Base-by-base conservation (phyloP, 2,329 filamentous ascomycete species). In the Xylariaceae sp. region DNA sequence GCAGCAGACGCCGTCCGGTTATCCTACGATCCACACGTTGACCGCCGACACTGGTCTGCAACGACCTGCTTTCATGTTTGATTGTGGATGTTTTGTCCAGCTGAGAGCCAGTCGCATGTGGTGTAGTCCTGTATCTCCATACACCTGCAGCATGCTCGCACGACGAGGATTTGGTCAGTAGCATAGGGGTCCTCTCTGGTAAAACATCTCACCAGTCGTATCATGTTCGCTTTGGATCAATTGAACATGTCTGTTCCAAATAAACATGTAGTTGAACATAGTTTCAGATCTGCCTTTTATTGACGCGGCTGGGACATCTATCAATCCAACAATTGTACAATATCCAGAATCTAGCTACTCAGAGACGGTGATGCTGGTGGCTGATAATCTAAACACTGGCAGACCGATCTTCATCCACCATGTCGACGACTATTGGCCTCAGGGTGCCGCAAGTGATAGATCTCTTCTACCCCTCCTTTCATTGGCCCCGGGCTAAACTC, bases 1-100 rank as follows among this genome's bases (percentile, higher is more conserved):
- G 41, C 39, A 50, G 44, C 11, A 43, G 6, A 49, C 51, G 53
- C 51, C 50, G 48, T 55, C 47, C 56, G 49, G 59, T 57, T 49
- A 61, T 56, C 58, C 58, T 48, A 58, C 55, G 51, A 54, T 52
- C 55, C 59, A 59, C 57, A 63, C 62, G 61, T 64, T 62, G 59
- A 59, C 59, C 60, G 51, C 54, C 52, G 56, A 58, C 39, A 62
- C 53, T 62, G 58, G 61, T 43, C 56, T 51, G 51, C 48, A 48
- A 46, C 52, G 42, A 27, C 39, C 46, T 52, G 52, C 41, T 42
- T 49, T 45, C 49, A 52, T 57, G 54, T 55, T 46, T 44, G 51
- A 47, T 52, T 48, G 52, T 53, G 56, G 48, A 47, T 45, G 57
- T 54, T 46, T 55, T 51, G 48, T 39, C 40, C 10, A 14, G 15